Conservation (phyloP, 1,284 basidiomycete genomes). For the Apiotrichum mycotoxinovorans region DNA sequence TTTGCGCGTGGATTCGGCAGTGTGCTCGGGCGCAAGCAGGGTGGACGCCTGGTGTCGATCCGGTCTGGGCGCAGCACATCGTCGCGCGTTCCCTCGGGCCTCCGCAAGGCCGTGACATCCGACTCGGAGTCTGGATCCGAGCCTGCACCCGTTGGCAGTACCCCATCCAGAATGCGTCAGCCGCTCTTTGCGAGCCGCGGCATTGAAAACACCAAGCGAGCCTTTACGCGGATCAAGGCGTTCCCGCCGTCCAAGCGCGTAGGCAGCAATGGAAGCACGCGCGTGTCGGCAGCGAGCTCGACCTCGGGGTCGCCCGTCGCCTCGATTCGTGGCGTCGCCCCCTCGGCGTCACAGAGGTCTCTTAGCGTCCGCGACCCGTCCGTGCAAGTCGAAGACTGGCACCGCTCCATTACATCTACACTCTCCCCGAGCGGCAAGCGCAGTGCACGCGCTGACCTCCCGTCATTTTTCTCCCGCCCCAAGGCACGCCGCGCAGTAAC, state of each 20-base stretch:
- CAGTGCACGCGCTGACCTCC: constrained; percentile 4
- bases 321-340: constrained; percentile 10
- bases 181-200: constrained; percentile 21
- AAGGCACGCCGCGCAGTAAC: constrained; percentile 8
- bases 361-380: constrained; percentile 1
- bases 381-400: neutral
- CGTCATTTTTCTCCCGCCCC: constrained; percentile 11
- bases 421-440: constrained; percentile 14
- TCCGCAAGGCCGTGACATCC: constrained; percentile 16
- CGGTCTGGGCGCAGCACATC: constrained; percentile 16
- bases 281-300: neutral
- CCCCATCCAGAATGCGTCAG: constrained; percentile 12
- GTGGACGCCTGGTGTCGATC: constrained; percentile 14
- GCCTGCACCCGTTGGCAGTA: constrained; percentile 2
- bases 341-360: neutral
- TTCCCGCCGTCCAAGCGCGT: constrained; percentile 28
- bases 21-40: constrained; percentile 29
- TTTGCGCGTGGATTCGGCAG: constrained; percentile 20
- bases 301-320: constrained; percentile 6
- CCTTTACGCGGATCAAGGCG: constrained; percentile 32
- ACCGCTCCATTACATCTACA: neutral
- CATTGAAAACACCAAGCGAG: constrained; percentile 34
- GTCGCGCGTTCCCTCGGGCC: constrained; percentile 15
- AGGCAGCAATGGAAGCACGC: neutral
- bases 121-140: constrained; percentile 18